Conservation (phyloP, 192 early-diverging fungal species). For the Kickxella alabastrina region DNA sequence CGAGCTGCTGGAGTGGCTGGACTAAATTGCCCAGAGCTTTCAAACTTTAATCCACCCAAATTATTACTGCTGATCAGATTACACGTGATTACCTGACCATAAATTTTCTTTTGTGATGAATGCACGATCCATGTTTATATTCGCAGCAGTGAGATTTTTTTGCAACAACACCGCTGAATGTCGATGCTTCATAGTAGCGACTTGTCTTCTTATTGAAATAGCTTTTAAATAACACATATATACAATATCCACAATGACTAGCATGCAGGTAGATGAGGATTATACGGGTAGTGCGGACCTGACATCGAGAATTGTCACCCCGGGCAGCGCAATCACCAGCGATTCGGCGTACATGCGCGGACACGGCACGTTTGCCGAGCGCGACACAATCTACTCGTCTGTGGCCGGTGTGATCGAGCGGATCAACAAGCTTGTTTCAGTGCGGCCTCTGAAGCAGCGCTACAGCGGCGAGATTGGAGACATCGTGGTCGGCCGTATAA, state of each 20-base stretch:
- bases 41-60: too few relatives aligned
- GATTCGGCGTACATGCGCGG: constrained; percentile 56
- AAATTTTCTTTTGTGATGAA: too few relatives aligned
- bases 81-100: too few relatives aligned
- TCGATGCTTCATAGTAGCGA: too few relatives aligned
- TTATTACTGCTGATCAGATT: too few relatives aligned
- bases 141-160: too few relatives aligned
- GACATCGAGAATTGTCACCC: constrained; percentile 41
- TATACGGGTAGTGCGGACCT: not conserved
- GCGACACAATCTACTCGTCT: constrained; percentile 71
- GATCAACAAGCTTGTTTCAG: constrained; percentile 94
- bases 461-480: constrained; percentile 95
- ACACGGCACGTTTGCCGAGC: constrained; percentile 82
- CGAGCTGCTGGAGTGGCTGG: constrained; percentile 86
- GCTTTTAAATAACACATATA: too few relatives aligned
- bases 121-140: too few relatives aligned
- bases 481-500: constrained; percentile 92
- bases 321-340: constrained; percentile 41
- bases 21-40: constrained; percentile 18
- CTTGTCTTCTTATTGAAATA: too few relatives aligned
- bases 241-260: not conserved
- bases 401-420: constrained; percentile 88
- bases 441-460: constrained; percentile 80
- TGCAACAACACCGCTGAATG: too few relatives aligned
- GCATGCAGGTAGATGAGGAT: constrained; percentile 3